Percentiles rank a stretch among this genome's conserved stretches.
phyloP scores from a whole-genome alignment of 192 early-diverging fungal genomes.

The Linnemannia hyalina region DNA sequence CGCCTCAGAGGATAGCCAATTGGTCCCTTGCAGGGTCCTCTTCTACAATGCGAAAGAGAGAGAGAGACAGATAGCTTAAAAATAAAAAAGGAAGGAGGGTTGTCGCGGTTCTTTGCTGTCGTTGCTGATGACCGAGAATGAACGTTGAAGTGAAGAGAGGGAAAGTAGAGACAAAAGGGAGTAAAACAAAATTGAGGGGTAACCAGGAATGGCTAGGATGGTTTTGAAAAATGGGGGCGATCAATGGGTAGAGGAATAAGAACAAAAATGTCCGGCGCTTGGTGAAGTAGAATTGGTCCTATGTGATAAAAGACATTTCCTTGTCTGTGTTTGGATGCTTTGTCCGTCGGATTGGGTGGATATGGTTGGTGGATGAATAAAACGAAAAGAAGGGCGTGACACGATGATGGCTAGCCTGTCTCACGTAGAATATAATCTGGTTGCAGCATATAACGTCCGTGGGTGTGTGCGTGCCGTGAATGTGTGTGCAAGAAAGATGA shows the following conservation, averaged over 20 bases:
- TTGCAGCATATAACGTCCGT: too few species aligned
- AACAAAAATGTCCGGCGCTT: neutral
- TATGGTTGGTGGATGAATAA: neutral
- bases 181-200: neutral
- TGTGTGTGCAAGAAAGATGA: too few species aligned
- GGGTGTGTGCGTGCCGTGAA: too few species aligned
- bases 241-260: neutral
- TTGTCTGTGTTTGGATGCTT: too few species aligned
- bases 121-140: neutral
- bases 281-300: neutral
- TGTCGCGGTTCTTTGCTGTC: too few species aligned
- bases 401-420: too few species aligned
- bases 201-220: neutral
- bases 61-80: neutral
- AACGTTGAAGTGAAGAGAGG: neutral
- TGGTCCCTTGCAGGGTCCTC: neutral
- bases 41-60: neutral
- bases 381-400: neutral
- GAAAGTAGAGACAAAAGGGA: neutral
- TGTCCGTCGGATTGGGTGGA: too few species aligned
- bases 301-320: too few species aligned
- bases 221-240: neutral
- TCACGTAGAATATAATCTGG: too few species aligned
- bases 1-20: neutral
- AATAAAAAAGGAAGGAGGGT: neutral